phyloP scores from a whole-genome alignment of 2,329 filamentous ascomycete species.

The Purpureocillium lavendulum region DNA sequence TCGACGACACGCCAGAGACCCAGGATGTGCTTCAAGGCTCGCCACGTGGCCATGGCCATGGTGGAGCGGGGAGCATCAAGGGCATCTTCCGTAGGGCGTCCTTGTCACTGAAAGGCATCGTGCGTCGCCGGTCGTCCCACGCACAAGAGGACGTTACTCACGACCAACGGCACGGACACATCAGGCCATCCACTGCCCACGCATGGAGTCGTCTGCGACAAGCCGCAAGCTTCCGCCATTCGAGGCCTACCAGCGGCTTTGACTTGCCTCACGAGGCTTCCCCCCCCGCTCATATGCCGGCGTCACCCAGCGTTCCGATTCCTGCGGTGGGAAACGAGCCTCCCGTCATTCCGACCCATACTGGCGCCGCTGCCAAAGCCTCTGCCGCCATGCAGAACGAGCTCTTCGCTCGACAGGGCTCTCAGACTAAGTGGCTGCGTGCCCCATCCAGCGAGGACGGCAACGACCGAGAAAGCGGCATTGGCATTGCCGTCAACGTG shows the following conservation, averaged over 20 bases:
- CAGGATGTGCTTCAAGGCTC: constrained; percentile 13
- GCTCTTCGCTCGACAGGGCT: constrained; percentile 25
- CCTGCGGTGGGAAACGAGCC: constrained; percentile 45
- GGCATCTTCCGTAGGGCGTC: constrained; percentile 48
- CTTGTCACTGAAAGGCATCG: constrained; percentile 43
- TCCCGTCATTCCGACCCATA: constrained; percentile 51
- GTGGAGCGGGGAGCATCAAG: constrained; percentile 30
- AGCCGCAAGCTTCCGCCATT: constrained; percentile 40
- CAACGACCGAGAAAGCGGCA: constrained; percentile 55
- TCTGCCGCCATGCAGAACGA: constrained; percentile 53
- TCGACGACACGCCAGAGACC: constrained; percentile 21
- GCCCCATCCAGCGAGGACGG: constrained; percentile 32
- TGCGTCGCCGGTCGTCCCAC: constrained; percentile 38
- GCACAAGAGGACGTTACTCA: constrained; percentile 20
- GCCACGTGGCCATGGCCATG: constrained; percentile 15
- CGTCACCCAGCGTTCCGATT: constrained; percentile 23
- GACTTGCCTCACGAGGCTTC: constrained; percentile 19
- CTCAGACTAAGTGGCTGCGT: constrained; percentile 34
- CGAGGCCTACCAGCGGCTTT: constrained; percentile 35
- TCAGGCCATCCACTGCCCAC: constrained; percentile 37
- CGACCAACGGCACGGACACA: constrained; percentile 16
- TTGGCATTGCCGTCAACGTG: constrained; percentile 48
- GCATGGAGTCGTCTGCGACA: constrained; percentile 42
- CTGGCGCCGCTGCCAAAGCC: constrained; percentile 53
- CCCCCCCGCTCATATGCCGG: constrained; percentile 20